phyloP scores from a whole-genome alignment of 2,329 filamentous ascomycete genomes.

The Cordyceps javanica region DNA sequence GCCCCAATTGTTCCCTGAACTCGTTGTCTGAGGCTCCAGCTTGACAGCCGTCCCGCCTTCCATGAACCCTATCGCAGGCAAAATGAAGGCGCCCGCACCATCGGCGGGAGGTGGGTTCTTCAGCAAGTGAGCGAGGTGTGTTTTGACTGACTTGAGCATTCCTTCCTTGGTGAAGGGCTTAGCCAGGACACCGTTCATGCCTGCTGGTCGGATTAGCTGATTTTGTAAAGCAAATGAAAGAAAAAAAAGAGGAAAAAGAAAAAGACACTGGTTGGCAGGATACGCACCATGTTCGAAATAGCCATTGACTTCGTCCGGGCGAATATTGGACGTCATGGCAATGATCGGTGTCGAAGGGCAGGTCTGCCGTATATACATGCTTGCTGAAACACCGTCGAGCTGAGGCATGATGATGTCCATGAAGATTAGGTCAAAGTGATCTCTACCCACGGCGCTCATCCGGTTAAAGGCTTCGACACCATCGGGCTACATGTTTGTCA shows the following conservation, averaged over 20 bases:
- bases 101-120: conserved; percentile 52
- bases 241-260: too few species aligned
- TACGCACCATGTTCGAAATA: conserved; percentile 91
- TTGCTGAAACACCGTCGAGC: conserved; percentile 89
- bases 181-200: conserved; percentile 95
- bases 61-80: conserved; percentile 14
- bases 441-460: conserved; percentile 47
- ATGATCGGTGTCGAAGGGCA: conserved; percentile 80
- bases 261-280: not conserved
- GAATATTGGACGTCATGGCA: conserved; percentile 98
- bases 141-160: conserved; percentile 79
- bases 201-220: conserved; percentile 38
- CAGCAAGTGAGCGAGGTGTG: conserved; percentile 78
- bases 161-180: conserved; percentile 93
- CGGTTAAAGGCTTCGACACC: conserved; percentile 89
- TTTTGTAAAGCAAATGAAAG: not conserved
- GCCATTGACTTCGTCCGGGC: conserved; percentile 91
- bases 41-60: conserved; percentile 33
- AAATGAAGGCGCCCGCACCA: conserved; percentile 8
- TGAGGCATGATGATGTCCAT: conserved; percentile 98
- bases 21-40: conserved; percentile 51
- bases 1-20: conserved; percentile 23
- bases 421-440: conserved; percentile 62
- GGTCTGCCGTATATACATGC: conserved; percentile 85
- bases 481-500: conserved; percentile 43